A percentile compares a stretch with the other conserved stretches of the same genome.
Evolutionary conservation across 495 filamentous ascomycete species (phyloP).

Genomic region (Trichoderma gamsii): DNA sequence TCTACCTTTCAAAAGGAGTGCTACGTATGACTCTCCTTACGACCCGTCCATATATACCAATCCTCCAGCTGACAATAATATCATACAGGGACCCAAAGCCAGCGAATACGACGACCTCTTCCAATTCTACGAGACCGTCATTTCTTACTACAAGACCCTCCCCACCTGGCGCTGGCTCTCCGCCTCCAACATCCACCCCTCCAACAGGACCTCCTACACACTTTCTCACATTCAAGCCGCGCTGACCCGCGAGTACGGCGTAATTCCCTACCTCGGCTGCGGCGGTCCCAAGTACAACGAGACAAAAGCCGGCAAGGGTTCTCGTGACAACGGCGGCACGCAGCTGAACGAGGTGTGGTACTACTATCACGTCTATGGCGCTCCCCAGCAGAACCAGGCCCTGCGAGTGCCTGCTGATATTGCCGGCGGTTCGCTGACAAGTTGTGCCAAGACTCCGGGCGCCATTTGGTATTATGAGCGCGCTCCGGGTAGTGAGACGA

Average conservation of each 20-base stretch:
- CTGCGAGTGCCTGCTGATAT: slow-evolving; percentile 35
- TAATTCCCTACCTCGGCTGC: slow-evolving; percentile 43
- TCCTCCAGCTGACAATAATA: background rate
- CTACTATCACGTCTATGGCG: slow-evolving; percentile 41
- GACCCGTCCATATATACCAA: background rate
- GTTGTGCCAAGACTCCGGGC: slow-evolving; percentile 36
- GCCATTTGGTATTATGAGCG: slow-evolving; percentile 41
- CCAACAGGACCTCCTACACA: slow-evolving; percentile 35
- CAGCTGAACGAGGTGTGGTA: slow-evolving; percentile 46
- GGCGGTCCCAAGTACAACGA: slow-evolving; percentile 41
- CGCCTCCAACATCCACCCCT: slow-evolving; percentile 29
- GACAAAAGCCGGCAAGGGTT: slow-evolving; percentile 39
- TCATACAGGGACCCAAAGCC: slow-evolving; percentile 30
- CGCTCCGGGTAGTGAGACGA: slow-evolving; percentile 23
- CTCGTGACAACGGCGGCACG: slow-evolving; percentile 40
- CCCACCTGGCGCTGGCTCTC: slow-evolving; percentile 42
- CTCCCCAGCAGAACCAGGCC: slow-evolving; percentile 37
- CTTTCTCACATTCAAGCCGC: slow-evolving; percentile 34
- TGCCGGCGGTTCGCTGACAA: slow-evolving; percentile 29
- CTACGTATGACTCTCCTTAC: slow-evolving; percentile 25
- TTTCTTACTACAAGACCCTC: slow-evolving; percentile 35
- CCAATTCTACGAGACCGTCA: slow-evolving; percentile 40
- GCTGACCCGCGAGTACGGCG: slow-evolving; percentile 34
- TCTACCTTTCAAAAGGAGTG: slow-evolving; percentile 45
- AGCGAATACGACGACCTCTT: slow-evolving; percentile 39